Conservation (phyloP, 306 rosid genomes). For the Clitoria ternatea region DNA sequence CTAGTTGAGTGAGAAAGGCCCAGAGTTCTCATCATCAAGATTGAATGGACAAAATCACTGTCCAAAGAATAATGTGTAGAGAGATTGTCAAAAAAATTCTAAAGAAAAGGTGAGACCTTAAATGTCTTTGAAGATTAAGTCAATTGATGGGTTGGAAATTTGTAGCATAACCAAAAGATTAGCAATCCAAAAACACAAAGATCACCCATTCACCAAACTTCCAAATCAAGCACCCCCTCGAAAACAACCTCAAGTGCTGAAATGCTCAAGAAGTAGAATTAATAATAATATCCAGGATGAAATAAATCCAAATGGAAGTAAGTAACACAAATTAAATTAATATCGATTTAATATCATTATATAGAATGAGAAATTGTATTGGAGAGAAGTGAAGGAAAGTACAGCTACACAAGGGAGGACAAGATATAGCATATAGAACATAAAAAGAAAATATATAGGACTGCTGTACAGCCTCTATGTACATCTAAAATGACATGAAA, state of each 20-base stretch:
- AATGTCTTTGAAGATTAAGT: neutral
- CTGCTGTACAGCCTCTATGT: neutral
- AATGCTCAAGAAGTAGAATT: neutral
- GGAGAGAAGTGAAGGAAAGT: neutral
- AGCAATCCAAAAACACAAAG: neutral
- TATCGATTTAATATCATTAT: neutral
- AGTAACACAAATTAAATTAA: neutral
- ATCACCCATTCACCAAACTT: neutral
- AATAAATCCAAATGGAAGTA: neutral
- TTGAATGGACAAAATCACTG: neutral
- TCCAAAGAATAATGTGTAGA: neutral
- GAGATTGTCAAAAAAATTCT: neutral
- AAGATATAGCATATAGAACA: neutral
- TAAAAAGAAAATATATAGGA: neutral
- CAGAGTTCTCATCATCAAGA: neutral
- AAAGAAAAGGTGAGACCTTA: neutral
- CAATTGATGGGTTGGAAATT: neutral
- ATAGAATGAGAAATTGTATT: neutral
- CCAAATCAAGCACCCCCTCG: neutral
- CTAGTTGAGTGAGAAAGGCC: neutral
- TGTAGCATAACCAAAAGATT: neutral
- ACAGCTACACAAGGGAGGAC: neutral
- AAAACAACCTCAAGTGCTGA: neutral
- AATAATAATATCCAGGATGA: neutral
- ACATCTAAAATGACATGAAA: neutral